These are phyloP conservation scores for Agaricus bisporus DNA, from an alignment of 768 basidiomycete species.

Conservation along the genomic window DNA sequence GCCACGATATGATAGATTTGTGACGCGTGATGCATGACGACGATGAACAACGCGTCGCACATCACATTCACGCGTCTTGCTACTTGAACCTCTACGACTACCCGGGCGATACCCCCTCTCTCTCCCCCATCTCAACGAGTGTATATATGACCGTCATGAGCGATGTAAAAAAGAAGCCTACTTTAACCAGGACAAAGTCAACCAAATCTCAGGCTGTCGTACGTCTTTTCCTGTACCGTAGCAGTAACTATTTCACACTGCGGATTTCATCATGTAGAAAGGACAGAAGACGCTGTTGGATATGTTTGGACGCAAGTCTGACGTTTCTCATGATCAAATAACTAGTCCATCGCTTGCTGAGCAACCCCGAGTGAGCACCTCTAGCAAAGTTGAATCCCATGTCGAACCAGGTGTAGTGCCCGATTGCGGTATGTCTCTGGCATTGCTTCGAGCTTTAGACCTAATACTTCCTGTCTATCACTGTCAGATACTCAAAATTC, in stretches of 20 bases:
- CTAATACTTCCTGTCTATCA: background rate
- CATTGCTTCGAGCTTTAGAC: background rate
- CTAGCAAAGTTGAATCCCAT: background rate
- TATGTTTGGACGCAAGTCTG: conserved; percentile 23
- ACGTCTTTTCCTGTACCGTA: background rate
- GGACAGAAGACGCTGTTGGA: conserved; percentile 39
- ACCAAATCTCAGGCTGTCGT: conserved; percentile 3
- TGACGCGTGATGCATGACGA: conserved; percentile 5
- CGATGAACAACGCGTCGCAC: conserved; percentile 1
- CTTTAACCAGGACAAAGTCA: background rate
- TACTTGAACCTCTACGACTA: background rate
- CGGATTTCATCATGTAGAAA: conserved; percentile 3
- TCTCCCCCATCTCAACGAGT: background rate
- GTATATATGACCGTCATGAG: background rate
- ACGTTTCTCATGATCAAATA: background rate
- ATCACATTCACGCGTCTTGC: conserved; percentile 1
- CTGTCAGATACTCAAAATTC: background rate
- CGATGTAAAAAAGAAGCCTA: background rate
- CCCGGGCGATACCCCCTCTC: background rate
- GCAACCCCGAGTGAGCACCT: background rate
- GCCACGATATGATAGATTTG: background rate
- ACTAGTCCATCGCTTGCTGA: background rate
- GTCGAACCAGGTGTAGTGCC: background rate
- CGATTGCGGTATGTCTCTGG: background rate
- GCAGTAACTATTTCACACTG: too few relatives aligned